Base-by-base conservation (phyloP, 2,329 filamentous ascomycete genomes). In the Monosporascus ibericus region DNA sequence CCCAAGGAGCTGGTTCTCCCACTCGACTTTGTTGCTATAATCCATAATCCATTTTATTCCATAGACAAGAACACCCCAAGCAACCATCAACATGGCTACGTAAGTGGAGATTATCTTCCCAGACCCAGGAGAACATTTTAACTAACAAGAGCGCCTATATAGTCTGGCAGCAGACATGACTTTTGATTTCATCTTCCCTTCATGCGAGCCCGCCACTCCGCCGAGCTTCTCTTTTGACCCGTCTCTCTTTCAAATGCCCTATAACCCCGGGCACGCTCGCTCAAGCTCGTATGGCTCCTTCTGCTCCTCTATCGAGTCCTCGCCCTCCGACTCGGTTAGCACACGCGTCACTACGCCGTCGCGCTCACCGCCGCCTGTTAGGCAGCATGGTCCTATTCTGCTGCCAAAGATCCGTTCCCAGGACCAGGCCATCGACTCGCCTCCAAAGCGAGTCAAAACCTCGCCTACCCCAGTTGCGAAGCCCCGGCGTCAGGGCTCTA, bases 391-490 rank as follows among this genome's bases (percentile, higher is more conserved):
- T 49, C 89, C 90, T 49, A 76, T 90, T 48, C 76, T 95, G 54
- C 78, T 95, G 34, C 90, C 90, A 65, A 94, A 91, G 78, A 92
- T 95, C 73, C 82, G 90, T 55, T 82, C 82, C 40, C 90, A 94
- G 72, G 90, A 95, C 72, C 87, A 92, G 71, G 79, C 86, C 56
- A 81, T 90, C 56, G 82, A 85, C 40, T 66, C 68, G 30, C 65
- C 70, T 18, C 74, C 78, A 46, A 83, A 87, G 70, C 80, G 84
- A 63, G 64, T 79, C 70, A 68, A 82, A 75, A 75, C 80, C 67
- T 68, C 78, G 63, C 71, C 78, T 69, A 61, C 72, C 65, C 60
- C 76, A 68, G 52, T 68, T 27, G 53, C 66, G 11, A 64, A 58
- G 56, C 58, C 68, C 58, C 58, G 58, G 37, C 60, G 63, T 56